Evolutionary conservation across 148 eudicot genomes (phyloP), one percentile per base, ranked within the genome.

Genomic region (Heliosperma pusillum): DNA sequence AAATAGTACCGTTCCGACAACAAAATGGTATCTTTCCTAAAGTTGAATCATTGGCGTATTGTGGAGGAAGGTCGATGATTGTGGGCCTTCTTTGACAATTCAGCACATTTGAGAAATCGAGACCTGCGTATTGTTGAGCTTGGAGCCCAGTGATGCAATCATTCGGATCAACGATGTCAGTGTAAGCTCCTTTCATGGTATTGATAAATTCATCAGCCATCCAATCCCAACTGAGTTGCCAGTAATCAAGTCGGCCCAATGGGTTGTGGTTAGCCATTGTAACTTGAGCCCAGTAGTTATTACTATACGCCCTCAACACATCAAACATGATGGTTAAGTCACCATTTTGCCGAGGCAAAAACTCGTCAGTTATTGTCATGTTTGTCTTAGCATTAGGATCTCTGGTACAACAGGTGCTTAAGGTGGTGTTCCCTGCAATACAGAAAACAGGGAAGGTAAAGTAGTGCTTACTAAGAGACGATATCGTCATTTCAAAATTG

Each of bases 281-380:
- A n/a, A 90, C 92, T 63, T 87, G 85, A 24, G 95, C 95, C 90
- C 89, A 88, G 80, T 90, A 90, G 71, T 73, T 85, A 15, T 78
- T 70, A 17, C 65, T 76, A 55, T 86, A 83, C 21, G 90, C 77
- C 72, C 78, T 69, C 4, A 66, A 72, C 20, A 90, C 85, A 70
- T 90, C 92, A 73, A 86, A 90, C 92, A 88, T 86, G 70, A 90
- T 88, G 27, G 90, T 88, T 45, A 90, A 85, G 62, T 90, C 95
- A 30, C 95, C 92, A 2, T 80, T 71, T 75, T 84, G 89, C 4
- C 84, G 89, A 44, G 95, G 95, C 63, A 87, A 67, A 78, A 82
- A 85, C 7, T 81, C 75, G 0, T 82, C 83, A 11, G 24, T 66
- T n/a, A 84, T 30, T 6, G 86, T 85, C 47, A 78, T 74, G 57